phyloP scores from a whole-genome alignment of 2,329 filamentous ascomycete species.

The Pseudogymnoascus verrucosus region DNA sequence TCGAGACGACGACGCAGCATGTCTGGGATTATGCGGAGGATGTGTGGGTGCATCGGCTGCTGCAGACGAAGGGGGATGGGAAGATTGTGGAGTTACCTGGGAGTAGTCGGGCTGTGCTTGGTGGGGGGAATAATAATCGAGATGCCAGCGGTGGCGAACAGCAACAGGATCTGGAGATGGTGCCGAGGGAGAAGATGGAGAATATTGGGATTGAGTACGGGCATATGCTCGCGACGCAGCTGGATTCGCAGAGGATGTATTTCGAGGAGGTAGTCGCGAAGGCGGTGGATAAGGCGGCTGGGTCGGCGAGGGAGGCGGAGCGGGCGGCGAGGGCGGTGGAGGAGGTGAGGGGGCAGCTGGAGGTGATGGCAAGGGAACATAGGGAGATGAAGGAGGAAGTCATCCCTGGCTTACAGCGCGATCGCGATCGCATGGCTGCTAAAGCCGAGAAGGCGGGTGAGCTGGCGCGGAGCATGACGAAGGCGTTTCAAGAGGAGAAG shows the following conservation, averaged over 20 bases:
- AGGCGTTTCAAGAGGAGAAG: constrained; percentile 79
- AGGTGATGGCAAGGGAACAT: constrained; percentile 46
- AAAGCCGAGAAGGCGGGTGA: constrained; percentile 65
- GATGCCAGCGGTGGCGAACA: neutral
- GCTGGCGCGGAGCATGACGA: constrained; percentile 66
- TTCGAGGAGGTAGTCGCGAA: constrained; percentile 90
- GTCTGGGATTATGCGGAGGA: constrained; percentile 98
- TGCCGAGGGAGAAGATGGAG: constrained; percentile 60
- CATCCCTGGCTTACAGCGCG: constrained; percentile 63
- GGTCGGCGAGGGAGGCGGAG: constrained; percentile 61
- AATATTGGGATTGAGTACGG: constrained; percentile 91
- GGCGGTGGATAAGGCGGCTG: constrained; percentile 78
- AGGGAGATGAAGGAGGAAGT: constrained; percentile 40
- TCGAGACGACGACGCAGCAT: constrained; percentile 87
- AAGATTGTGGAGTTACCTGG: constrained; percentile 83
- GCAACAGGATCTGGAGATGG: constrained; percentile 50
- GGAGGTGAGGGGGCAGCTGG: constrained; percentile 42
- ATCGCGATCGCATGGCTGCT: constrained; percentile 58
- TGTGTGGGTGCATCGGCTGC: constrained; percentile 90
- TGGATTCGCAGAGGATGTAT: constrained; percentile 87
- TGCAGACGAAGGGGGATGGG: constrained; percentile 86
- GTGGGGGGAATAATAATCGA: constrained; percentile 1
- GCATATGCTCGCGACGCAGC: constrained; percentile 82
- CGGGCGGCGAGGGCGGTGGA: constrained; percentile 46
- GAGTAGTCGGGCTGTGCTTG: constrained; percentile 14